Base-by-base conservation (phyloP, 345 rosid species). In the Abelmoschus esculentus region DNA sequence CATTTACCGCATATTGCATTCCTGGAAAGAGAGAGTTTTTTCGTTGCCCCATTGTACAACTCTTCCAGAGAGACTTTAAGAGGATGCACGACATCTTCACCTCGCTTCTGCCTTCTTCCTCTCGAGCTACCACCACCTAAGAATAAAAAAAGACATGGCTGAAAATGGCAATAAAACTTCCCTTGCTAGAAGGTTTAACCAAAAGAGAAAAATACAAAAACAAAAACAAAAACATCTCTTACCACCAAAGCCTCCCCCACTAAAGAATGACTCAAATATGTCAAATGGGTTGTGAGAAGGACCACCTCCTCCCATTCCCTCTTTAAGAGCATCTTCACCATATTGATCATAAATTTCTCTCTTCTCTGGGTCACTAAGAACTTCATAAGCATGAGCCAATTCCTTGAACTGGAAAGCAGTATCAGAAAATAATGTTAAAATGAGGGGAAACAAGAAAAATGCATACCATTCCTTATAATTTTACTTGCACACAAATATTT, bases 291-390 rank as follows among this genome's bases (percentile, higher is more conserved):
- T 78, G 66, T 84, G 86, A 58, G 76, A 75, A 38, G 79, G 68
- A 58, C 84, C 83, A 3, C 88, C 84, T 29, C 87, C 88, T 26
- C 90, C 92, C 88, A 85, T 84, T 74, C 92, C 92, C 70, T 88
- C 90, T 64, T 86, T 86, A 36, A 88, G 84, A 34, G 80, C 92
- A 77, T 84, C 90, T 78, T 84, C 88, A 15, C 88, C 92, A 59
- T 84, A 88, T 69, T 86, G 83, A 65, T 86, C 90, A 75, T 88
- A 88, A 54, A 80, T 76, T 54, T 88, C 87, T 61, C 90, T 78
- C 76, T 88, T 86, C 68, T 88, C 87, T 2, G 90, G 86, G 74
- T 86, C 88, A 47, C 85, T 83, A 18, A 88, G 85, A 73, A 86
- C 90, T 54, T 88, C 93, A 81, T 86, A 88, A 55, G 93, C 93